Conservation (phyloP, 2,329 filamentous ascomycete genomes). For the Trichoderma koningii region DNA sequence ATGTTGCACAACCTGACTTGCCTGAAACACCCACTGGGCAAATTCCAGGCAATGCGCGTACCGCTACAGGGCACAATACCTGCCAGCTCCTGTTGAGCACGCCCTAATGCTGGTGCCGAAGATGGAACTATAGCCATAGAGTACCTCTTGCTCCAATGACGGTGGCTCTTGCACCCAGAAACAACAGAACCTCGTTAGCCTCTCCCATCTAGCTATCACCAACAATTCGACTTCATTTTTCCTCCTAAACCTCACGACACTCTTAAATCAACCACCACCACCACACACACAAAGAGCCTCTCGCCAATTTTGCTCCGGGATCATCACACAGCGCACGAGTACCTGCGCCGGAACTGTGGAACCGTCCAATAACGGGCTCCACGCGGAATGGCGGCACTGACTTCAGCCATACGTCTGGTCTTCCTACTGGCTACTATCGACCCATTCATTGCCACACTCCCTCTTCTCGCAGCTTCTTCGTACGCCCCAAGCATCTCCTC, state of each 20-base stretch:
- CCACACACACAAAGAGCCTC: neutral
- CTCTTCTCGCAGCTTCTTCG: slow-evolving; percentile 3
- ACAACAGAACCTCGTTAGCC: neutral
- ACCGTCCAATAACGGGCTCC: slow-evolving; percentile 12
- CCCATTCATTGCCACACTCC: slow-evolving; percentile 17
- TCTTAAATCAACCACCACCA: no score
- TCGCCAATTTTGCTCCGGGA: slow-evolving; percentile 13
- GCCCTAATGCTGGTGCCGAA: neutral
- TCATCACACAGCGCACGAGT: slow-evolving; percentile 1
- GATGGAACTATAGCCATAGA: neutral
- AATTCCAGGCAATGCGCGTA: neutral
- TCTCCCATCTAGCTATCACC: neutral
- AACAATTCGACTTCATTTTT: neutral
- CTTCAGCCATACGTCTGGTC: neutral
- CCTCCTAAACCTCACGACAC: neutral
- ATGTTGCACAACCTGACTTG: neutral
- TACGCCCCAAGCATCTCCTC: slow-evolving; percentile 23
- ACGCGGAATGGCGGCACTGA: slow-evolving; percentile 22
- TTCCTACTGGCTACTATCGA: neutral
- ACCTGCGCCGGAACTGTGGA: slow-evolving; percentile 20
- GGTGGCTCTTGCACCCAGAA: no score
- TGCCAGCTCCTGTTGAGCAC: neutral
- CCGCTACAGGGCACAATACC: neutral
- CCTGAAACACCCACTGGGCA: no score
- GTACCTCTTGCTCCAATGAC: neutral